Base-by-base conservation (phyloP, 352 stramenopile species). In the Globisporangium ultimum region DNA sequence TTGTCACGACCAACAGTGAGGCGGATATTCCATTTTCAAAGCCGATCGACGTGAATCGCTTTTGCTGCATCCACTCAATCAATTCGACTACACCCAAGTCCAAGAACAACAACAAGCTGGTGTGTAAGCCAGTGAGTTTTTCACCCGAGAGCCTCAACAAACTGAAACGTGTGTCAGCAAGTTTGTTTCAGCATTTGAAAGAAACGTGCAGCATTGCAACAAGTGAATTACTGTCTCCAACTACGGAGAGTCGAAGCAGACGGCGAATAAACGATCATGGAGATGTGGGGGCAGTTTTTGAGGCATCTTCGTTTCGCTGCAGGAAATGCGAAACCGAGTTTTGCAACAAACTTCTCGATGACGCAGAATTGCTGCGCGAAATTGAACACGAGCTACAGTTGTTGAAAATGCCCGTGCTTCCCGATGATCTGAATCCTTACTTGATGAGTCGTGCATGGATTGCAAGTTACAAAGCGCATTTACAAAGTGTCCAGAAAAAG, bases 401-500 rank as follows among this genome's bases (percentile, higher is more conserved):
- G 10, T 55, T 92, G n/a, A 88, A 82, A 48, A 64, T 64, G 15
- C 66, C 60, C 43, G 62, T 72, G 14, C 47, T 59, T 18, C 61
- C 50, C 49, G 69, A 61, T 10, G 53, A 71, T 11, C 8, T 42
- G 2, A 63, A 63, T 13, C 67, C 69, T 2, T 87, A 71, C 24
- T 65, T 90, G 32, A 83, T 92, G 71, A 92, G 82, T 34, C 76
- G 80, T 1, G 72, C 67, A 10, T 92, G 82, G 82, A 83, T 92
- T 21, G 67, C 74, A 46, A 89, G 68, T 58, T 92, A 92, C 65
- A 92, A 92, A 64, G 43, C 45, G 2, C 69, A 89, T 17, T 60
- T 92, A 41, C 60, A 74, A 21, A 64, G 66, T 2, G 47, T 77
- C 11, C 80, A 88, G 53, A 88, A 83, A 49, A 60, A 68, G 34